These are phyloP conservation scores for Persicaria maculosa DNA, from an alignment of 148 eudicot genomes.

Conservation along the genomic window DNA sequence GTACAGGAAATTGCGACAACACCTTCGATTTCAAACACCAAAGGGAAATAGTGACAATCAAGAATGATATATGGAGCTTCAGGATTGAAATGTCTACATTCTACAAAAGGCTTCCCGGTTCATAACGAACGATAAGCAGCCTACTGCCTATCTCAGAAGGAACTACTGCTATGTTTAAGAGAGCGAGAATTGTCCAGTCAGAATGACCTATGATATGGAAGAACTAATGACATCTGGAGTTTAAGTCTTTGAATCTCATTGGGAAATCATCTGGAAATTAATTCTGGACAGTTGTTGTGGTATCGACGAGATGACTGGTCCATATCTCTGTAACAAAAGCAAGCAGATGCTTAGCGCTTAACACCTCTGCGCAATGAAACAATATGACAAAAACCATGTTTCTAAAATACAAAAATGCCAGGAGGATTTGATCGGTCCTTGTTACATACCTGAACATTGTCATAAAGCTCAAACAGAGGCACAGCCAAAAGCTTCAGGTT, in stretches of 20 bases:
- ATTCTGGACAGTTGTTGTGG: slow-evolving; percentile 96
- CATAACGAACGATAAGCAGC: neutral
- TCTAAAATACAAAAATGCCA: neutral
- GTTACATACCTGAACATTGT: slow-evolving; percentile 73
- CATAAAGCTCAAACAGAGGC: slow-evolving; percentile 92
- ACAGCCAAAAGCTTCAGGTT: slow-evolving; percentile 92
- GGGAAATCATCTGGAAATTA: slow-evolving; percentile 87
- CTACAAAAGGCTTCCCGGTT: neutral
- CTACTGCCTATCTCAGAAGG: neutral
- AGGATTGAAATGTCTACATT: neutral
- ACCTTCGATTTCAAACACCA: too few species aligned
- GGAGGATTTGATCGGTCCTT: neutral
- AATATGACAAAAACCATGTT: neutral
- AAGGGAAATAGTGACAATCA: too few species aligned
- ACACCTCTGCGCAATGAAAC: neutral
- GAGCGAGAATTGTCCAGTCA: neutral
- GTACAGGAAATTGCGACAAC: too few species aligned
- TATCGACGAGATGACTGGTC: slow-evolving; percentile 91
- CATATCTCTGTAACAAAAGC: slow-evolving; percentile 72
- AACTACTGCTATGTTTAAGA: neutral
- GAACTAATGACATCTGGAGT: neutral
- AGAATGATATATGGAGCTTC: neutral
- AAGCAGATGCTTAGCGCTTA: slow-evolving; percentile 7
- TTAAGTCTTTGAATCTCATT: slow-evolving; percentile 18
- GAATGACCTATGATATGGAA: neutral